These are phyloP conservation scores for Nicotiana paniculata DNA, from an alignment of 257 asterid species.

Conservation along the genomic window DNA sequence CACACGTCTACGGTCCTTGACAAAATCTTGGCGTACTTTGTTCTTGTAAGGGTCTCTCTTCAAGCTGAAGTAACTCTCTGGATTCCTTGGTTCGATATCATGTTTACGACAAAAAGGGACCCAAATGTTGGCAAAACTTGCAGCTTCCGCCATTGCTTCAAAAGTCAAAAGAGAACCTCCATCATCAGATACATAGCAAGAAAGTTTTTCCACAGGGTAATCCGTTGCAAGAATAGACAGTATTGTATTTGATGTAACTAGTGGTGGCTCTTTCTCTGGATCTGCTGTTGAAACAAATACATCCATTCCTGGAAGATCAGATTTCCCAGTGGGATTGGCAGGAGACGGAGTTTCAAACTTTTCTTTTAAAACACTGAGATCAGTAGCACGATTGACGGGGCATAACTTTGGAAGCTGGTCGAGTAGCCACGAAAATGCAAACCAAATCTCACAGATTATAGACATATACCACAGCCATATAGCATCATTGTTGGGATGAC, in stretches of 20 bases:
- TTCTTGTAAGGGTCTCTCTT: constrained; percentile 78
- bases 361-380: constrained; percentile 63
- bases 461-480: constrained; percentile 95
- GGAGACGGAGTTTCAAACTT: constrained; percentile 65
- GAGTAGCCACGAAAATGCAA: constrained; percentile 88
- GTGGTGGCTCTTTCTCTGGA: constrained; percentile 92
- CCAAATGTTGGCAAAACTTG: constrained; percentile 85
- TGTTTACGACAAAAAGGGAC: constrained; percentile 86
- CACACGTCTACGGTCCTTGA: constrained; percentile 77
- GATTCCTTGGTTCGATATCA: constrained; percentile 73
- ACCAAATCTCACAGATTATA: constrained; percentile 74
- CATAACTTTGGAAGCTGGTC: constrained; percentile 84
- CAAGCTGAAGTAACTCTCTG: constrained; percentile 72
- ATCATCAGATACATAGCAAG: constrained; percentile 91
- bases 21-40: constrained; percentile 71
- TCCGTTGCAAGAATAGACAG: constrained; percentile 83
- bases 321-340: constrained; percentile 64
- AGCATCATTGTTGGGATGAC: constrained; percentile 69
- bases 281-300: constrained; percentile 84
- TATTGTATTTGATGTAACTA: constrained; percentile 79
- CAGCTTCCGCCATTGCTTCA: constrained; percentile 98
- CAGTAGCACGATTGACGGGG: constrained; percentile 79
- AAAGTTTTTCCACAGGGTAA: constrained; percentile 79
- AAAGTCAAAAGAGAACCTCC: constrained; percentile 86
- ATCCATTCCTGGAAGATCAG: constrained; percentile 85